A percentile compares a stretch with the other conserved stretches of the same genome.
These are phyloP conservation scores for Parmelia sp. DNA, from an alignment of 495 filamentous ascomycete genomes.

Conservation along the genomic window DNA sequence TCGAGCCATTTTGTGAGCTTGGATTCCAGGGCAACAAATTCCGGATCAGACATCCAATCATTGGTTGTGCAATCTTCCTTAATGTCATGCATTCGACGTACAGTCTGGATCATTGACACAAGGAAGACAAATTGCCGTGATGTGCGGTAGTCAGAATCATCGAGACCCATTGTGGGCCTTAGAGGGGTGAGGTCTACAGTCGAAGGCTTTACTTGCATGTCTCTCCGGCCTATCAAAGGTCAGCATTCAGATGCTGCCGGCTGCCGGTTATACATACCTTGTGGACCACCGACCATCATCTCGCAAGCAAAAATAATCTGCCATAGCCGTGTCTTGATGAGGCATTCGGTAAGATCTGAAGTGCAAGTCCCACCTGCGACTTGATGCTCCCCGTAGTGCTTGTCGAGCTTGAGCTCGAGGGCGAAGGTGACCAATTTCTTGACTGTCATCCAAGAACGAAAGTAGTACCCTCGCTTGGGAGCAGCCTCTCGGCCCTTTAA, in stretches of 20 bases:
- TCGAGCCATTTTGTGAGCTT: conserved; percentile 67
- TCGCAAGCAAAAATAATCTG: conserved; percentile 82
- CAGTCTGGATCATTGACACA: conserved; percentile 66
- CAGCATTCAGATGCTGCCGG: conserved; percentile 2
- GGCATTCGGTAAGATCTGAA: conserved; percentile 64
- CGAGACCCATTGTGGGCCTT: conserved; percentile 55
- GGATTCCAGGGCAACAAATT: conserved; percentile 71
- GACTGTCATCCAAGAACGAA: conserved; percentile 95
- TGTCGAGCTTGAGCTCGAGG: conserved; percentile 85
- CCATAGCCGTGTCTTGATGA: conserved; percentile 83
- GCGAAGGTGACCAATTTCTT: conserved; percentile 89
- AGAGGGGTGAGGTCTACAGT: conserved; percentile 72
- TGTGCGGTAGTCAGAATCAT: conserved; percentile 68
- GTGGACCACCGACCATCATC: conserved; percentile 88
- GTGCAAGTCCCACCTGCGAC: conserved; percentile 59
- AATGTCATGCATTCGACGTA: conserved; percentile 67
- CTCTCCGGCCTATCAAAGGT: conserved; percentile 63
- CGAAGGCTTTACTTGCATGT: conserved; percentile 67
- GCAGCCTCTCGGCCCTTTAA: conserved; percentile 86
- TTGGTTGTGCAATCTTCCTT: conserved; percentile 68
- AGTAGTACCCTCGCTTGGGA: conserved; percentile 93
- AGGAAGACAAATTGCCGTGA: conserved; percentile 81
- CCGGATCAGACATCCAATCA: conserved; percentile 85
- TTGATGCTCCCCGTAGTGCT: conserved; percentile 73
- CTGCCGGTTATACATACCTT: conserved; percentile 54